Conservation (phyloP, 163 green algal genomes). For the Volvox carteri region DNA sequence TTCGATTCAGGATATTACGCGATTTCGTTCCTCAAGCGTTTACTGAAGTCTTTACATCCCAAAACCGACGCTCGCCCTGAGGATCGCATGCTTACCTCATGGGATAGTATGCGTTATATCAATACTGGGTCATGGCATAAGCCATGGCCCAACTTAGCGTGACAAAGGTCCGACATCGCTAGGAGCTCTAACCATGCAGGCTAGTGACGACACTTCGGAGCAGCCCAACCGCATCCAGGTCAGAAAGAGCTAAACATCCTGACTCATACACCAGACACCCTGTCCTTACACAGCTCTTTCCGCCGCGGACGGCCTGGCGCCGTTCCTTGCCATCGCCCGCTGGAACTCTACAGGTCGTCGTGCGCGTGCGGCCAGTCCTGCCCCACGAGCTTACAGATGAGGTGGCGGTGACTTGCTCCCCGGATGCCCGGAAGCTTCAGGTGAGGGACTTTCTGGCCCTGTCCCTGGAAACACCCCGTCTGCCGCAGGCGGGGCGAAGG, state of each 20-base stretch:
- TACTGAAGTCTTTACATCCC: neutral
- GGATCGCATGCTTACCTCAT: neutral
- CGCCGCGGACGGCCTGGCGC: too few relatives aligned
- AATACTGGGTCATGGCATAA: conserved; percentile 23
- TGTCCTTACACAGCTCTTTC: too few relatives aligned
- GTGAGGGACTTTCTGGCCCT: too few relatives aligned
- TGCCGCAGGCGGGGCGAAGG: too few relatives aligned
- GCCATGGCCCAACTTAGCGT: conserved; percentile 13
- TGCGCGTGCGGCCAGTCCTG: conserved; percentile 73
- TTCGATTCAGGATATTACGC: too few relatives aligned
- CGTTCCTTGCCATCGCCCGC: too few relatives aligned
- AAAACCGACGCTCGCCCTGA: neutral
- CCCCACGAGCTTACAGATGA: conserved; percentile 65
- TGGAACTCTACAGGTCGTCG: conserved; percentile 75
- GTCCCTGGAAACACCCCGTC: too few relatives aligned
- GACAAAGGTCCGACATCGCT: neutral
- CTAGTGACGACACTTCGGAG: neutral
- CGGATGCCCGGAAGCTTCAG: conserved; percentile 66
- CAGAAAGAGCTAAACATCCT: neutral
- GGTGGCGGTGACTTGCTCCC: conserved; percentile 71
- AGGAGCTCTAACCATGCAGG: conserved; percentile 7
- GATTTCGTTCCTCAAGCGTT: neutral
- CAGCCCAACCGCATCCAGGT: conserved; percentile 53
- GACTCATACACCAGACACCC: neutral
- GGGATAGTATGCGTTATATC: neutral